Conservation (phyloP, 192 early-diverging fungal genomes). For the Obelidium mucronatum region DNA sequence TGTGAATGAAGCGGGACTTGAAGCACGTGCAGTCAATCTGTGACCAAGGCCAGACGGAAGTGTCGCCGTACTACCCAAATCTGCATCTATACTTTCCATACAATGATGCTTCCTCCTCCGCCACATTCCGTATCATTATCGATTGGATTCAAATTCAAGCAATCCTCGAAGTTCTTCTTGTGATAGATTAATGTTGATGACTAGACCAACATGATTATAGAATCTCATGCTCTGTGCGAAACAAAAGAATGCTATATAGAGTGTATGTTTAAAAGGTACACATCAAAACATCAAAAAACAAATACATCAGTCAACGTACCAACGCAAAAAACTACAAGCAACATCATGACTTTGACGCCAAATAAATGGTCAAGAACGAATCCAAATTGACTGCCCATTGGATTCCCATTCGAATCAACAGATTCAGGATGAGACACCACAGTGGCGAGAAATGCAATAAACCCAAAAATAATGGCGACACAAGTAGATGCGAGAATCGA, state of each 20-base stretch:
- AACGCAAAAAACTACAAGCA: slow-evolving; percentile 6
- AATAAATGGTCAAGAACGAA: slow-evolving; percentile 34
- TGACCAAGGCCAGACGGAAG: no score
- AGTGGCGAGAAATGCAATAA: slow-evolving; percentile 41
- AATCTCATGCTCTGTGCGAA: slow-evolving; percentile 52
- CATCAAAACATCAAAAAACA: no score
- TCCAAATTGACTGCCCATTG: slow-evolving; percentile 23
- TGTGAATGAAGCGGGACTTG: no score
- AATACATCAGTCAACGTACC: no score
- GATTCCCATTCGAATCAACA: neutral
- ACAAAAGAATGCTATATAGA: slow-evolving; percentile 46
- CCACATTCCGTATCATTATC: no score
- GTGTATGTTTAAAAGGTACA: no score
- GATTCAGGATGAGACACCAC: slow-evolving; percentile 31
- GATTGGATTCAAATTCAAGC: no score
- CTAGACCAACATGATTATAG: slow-evolving; percentile 51
- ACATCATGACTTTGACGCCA: slow-evolving; percentile 29
- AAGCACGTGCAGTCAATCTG: no score
- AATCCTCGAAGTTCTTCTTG: slow-evolving; percentile 24
- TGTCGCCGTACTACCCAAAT: no score
- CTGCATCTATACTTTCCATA: no score
- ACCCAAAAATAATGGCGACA: slow-evolving; percentile 37
- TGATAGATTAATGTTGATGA: slow-evolving; percentile 42
- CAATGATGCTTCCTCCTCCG: no score
- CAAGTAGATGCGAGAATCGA: slow-evolving; percentile 50